phyloP scores from a whole-genome alignment of 1,284 basidiomycete genomes.

The Tilletiopsis washingtonensis region DNA sequence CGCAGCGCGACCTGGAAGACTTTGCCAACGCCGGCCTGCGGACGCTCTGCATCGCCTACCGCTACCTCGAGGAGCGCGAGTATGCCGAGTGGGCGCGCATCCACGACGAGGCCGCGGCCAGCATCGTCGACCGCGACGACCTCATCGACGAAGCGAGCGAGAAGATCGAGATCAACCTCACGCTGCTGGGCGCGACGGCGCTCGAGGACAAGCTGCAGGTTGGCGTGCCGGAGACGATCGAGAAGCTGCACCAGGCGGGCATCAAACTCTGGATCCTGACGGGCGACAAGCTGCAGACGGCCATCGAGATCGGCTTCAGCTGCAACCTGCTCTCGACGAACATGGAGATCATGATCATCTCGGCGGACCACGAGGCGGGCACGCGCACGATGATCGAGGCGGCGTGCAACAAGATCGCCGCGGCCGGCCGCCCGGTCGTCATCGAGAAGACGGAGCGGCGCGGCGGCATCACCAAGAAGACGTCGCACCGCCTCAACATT shows the following conservation, averaged over 20 bases:
- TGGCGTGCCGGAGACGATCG: constrained; percentile 92
- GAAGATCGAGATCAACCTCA: constrained; percentile 69
- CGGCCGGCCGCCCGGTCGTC: constrained; percentile 58
- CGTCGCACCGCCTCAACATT: constrained; percentile 10
- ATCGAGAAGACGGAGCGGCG: constrained; percentile 13
- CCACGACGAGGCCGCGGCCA: constrained; percentile 71
- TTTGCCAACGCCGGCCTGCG: constrained; percentile 89
- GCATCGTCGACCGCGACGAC: constrained; percentile 73
- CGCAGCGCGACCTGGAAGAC: constrained; percentile 75
- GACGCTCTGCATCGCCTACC: constrained; percentile 81
- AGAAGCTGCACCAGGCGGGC: constrained; percentile 79
- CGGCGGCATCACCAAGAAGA: constrained; percentile 18
- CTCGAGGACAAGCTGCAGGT: constrained; percentile 94
- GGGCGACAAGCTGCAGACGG: constrained; percentile 93
- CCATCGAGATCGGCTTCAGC: constrained; percentile 74
- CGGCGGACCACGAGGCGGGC: constrained; percentile 67
- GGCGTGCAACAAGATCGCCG: constrained; percentile 87
- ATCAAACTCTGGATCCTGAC: constrained; percentile 97
- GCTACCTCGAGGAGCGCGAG: constrained; percentile 71
- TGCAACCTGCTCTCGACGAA: constrained; percentile 29
- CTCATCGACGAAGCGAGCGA: constrained; percentile 82
- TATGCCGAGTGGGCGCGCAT: constrained; percentile 70
- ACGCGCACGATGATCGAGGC: constrained; percentile 82
- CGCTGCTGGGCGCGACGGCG: constrained; percentile 85
- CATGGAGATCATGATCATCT: constrained; percentile 86